Base-by-base conservation (phyloP, 2,329 filamentous ascomycete species). In the Trichoderma hamatum region DNA sequence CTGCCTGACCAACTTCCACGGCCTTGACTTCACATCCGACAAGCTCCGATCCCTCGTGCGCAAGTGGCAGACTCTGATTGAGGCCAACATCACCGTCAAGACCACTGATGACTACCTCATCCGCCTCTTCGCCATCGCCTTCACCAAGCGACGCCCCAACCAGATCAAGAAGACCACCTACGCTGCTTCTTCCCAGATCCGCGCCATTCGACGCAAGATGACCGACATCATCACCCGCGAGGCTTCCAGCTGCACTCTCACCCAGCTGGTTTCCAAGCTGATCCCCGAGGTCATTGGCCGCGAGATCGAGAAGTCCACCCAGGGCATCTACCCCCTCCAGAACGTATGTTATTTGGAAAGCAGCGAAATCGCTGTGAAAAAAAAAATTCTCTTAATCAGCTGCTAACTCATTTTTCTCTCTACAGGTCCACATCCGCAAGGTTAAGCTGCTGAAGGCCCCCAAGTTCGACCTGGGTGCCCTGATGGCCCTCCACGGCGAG, bases 161-260 rank as follows among this genome's bases (percentile, higher is more conserved):
- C 96, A 99, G 89, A 95, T 99, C 89, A 97, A 97, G 92, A 99
- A 98, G 92, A 99, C 96, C 80, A 99, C 96, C 82, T 99, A 99
- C 82, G 96, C 96, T 77, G 91, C 91, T 75, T 94, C 93, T 74
- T 98, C 96, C 74, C 96, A 99, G 87, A 98, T 98, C 84, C 92
- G 95, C 76, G 91, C 92, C 77, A 99, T 99, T 84, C 92, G 96
- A 85, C 96, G 94, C 89, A 98, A 99, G 93, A 99, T 99, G 96
- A 92, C 89, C 74, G 96, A 99, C 86, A 98, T 99, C 85, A 98
- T 99, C 84, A 89, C 92, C 84, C 92, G 94, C 78, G 96, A 99
- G 88, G 96, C 96, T 73, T 89, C 92, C 77, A 93, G 88, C 87
- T 97, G 94, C 90, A 97, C 94, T 74, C 90, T 99, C 75, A 91